These are phyloP conservation scores for Tricholoma saponaceum DNA, from an alignment of 768 basidiomycete species.

Conservation along the genomic window DNA sequence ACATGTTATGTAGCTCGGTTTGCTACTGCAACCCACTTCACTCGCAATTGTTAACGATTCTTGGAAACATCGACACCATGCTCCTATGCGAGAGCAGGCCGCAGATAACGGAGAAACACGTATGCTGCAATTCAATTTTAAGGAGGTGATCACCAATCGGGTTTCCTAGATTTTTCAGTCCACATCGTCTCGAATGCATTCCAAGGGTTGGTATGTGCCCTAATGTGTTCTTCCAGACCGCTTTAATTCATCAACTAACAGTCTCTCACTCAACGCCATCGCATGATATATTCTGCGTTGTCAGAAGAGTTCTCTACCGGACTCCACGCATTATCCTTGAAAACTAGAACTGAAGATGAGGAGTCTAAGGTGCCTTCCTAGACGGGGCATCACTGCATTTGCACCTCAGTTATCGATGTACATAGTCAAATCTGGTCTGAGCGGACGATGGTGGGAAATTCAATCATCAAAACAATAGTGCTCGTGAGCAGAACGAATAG, in stretches of 20 bases:
- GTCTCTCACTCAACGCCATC: constrained; percentile 67
- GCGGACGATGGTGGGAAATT: too few species aligned
- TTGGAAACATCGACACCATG: constrained; percentile 81
- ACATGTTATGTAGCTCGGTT: constrained; percentile 46
- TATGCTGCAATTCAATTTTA: constrained; percentile 30
- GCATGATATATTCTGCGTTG: constrained; percentile 71
- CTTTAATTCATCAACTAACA: constrained; percentile 1
- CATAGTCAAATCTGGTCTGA: too few species aligned
- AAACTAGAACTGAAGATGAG: constrained; percentile 67
- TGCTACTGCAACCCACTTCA: constrained; percentile 55
- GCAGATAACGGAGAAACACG: constrained; percentile 77
- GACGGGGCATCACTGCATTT: not conserved
- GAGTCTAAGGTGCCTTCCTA: not conserved
- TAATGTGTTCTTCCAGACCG: constrained; percentile 4
- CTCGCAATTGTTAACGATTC: constrained; percentile 78
- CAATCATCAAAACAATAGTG: too few species aligned
- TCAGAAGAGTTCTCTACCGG: constrained; percentile 68
- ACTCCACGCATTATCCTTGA: constrained; percentile 73
- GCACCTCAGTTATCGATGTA: too few species aligned
- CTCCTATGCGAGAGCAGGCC: constrained; percentile 69
- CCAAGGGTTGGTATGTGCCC: constrained; percentile 58
- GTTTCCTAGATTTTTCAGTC: constrained; percentile 65
- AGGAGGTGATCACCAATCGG: constrained; percentile 10
- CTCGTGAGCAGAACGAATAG: not conserved
- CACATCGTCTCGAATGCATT: constrained; percentile 71